phyloP scores from a whole-genome alignment of 169 alveolate genomes.

The Cryptosporidium tyzzeri region DNA sequence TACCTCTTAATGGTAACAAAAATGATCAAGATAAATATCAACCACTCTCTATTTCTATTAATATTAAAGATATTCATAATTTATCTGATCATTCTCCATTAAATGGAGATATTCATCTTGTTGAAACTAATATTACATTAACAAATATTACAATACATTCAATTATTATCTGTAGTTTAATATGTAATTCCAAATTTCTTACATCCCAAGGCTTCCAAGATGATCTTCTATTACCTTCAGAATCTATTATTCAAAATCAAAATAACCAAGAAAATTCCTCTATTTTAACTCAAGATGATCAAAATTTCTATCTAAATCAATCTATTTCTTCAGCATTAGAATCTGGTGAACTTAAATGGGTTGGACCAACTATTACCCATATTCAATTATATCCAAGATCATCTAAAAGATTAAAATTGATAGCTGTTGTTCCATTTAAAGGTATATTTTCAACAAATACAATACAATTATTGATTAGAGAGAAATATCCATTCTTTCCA shows the following conservation, averaged over 20 bases:
- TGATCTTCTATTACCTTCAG: slow-evolving; percentile 30
- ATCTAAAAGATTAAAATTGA: slow-evolving; percentile 3
- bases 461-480: slow-evolving; percentile 24
- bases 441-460: slow-evolving; percentile 61
- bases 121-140: slow-evolving; percentile 14
- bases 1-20: not conserved
- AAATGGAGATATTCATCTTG: not conserved
- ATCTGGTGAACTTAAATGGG: slow-evolving; percentile 65
- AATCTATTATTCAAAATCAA: not conserved
- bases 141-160: slow-evolving; percentile 24
- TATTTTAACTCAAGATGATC: not conserved
- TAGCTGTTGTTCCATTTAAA: slow-evolving; percentile 48
- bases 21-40: slow-evolving; percentile 7
- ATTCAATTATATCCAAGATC: slow-evolving; percentile 31
- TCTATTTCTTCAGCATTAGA: not conserved
- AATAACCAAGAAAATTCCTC: not conserved
- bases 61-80: not conserved
- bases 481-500: slow-evolving; percentile 39
- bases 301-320: not conserved
- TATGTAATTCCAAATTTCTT: slow-evolving; percentile 5
- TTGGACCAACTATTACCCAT: slow-evolving; percentile 45
- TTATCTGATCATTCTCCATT: not conserved
- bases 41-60: slow-evolving; percentile 21
- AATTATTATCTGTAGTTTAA: slow-evolving; percentile 22
- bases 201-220: not conserved